Base-by-base conservation (phyloP, 306 rosid genomes). In the Vicia villosa region DNA sequence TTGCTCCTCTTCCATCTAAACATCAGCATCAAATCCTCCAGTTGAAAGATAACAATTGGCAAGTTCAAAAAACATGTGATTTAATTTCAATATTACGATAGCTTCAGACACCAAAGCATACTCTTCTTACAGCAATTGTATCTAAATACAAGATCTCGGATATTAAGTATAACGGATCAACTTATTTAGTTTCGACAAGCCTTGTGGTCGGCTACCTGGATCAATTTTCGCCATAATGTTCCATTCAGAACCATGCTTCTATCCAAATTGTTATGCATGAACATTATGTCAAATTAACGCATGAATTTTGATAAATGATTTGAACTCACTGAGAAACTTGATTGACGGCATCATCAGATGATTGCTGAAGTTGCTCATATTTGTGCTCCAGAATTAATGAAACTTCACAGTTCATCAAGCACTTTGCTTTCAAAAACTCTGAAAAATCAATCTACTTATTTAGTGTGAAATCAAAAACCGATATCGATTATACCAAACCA, bases 341-440 rank as follows among this genome's bases (percentile, higher is more conserved):
- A 83, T 90, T 90, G 83, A 81, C 54, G 58, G 98, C 86, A 80
- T 94, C 98, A 32, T 90, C 98, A 28, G 98, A 85, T 42, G 79
- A 86, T 82, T 94, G 97, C 74, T 90, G 98, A 85, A 90, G 97
- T 81, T 90, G 97, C 83, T 94, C 97, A 72, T 83, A 94, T 76
- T 94, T 94, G 75, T 85, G 98, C 60, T 94, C 98, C 47, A 94
- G 97, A 80, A 94, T 94, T 87, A 94, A 83, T 3, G 97, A 51
- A 74, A 94, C 98, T 68, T 94, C 98, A 68, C 97, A 94, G 79
- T 94, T 94, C 98, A 90, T 94, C 70, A 90, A 83, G 58, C 97
- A 94, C 80, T 94, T 94, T 14, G 98, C 98, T 81, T 94, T 94
- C 83, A 94, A 77, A 78, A 94, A 94, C 80, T 94, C 98, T 93